phyloP scores from a whole-genome alignment of 805 yeast genomes.

The Starmerella vaccinii region DNA sequence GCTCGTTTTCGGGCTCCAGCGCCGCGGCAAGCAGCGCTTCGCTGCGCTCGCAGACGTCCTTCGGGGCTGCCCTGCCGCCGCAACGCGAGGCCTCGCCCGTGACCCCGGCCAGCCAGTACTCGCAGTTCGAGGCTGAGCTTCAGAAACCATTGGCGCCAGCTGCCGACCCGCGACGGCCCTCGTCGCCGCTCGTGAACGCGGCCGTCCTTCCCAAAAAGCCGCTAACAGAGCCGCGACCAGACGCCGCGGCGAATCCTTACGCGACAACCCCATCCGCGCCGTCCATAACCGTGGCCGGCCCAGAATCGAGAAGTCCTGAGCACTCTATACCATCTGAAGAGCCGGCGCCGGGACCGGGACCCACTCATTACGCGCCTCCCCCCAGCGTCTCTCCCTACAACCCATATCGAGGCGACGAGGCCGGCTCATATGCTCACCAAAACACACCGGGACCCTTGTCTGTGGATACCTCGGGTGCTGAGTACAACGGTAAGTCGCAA shows the following conservation, averaged over 20 bases:
- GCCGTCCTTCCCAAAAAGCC: neutral
- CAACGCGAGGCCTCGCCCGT: neutral
- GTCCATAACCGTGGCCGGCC: neutral
- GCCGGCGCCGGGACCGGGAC: no score
- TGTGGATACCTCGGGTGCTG: neutral
- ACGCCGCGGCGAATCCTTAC: neutral
- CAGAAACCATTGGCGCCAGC: neutral
- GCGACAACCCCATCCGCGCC: neutral
- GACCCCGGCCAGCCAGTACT: conserved; percentile 1
- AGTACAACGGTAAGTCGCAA: neutral
- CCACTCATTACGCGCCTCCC: no score
- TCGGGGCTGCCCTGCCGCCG: neutral
- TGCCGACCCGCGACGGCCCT: neutral
- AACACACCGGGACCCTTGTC: neutral
- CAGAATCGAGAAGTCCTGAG: neutral
- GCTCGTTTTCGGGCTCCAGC: conserved; percentile 3
- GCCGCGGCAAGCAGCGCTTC: neutral
- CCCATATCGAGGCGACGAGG: neutral
- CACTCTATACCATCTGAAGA: neutral
- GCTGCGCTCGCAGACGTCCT: neutral
- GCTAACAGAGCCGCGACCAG: neutral
- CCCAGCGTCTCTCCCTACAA: neutral
- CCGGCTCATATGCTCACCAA: neutral
- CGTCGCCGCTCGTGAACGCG: conserved; percentile 2
- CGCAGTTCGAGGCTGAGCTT: neutral